Evolutionary conservation across 2,329 filamentous ascomycete species (phyloP), one percentile per base, ranked within the genome.

Genomic region (Aspergillus piperis): DNA sequence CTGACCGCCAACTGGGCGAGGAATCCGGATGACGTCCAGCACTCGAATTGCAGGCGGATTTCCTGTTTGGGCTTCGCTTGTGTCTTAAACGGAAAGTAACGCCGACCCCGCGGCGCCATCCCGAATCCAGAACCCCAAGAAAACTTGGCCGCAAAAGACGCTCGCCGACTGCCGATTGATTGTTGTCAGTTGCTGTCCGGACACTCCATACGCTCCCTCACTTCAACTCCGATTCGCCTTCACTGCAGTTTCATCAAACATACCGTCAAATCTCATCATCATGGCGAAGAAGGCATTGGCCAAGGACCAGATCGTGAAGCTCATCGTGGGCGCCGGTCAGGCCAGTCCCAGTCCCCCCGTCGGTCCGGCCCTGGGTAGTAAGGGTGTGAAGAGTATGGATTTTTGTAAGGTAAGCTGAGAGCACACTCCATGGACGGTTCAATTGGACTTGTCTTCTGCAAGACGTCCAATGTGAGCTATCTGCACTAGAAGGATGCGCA

Each of bases 381-480:
- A 97, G 83, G 95, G 95, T 83, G 90, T 99, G 64, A 99, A 99
- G 83, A 96, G 91, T 60, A 99, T 99, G 89, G 95, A 99, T 80
- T 99, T 98, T 77, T 98, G 95, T 87, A 98, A 98, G 85, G 94
- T 96, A 76, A 59, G 73, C 41, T 55, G 27, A 7, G 51, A 11
- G 17, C 23, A 32, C 17, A 47, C 30, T 38, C 32, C 23, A n/a
- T 15, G 3, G 47, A 50, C 23, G 10, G n/a, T 11, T 30, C 15
- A 10, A 6, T 10, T 8, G 15, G 47, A 17, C 13, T 13, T n/a
- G 5, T 13, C 15, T 3, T 19, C 11, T 15, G 17, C 38, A 19
- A 15, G 27, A 41, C 8, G 11, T 32, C 13, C 5, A 5, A 27
- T 32, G 2, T 21, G 49, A 8, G 19, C 10, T 13, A 32, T 38